These are phyloP conservation scores for Naganishia friedmannii DNA, from an alignment of 768 basidiomycete genomes.

Conservation along the genomic window DNA sequence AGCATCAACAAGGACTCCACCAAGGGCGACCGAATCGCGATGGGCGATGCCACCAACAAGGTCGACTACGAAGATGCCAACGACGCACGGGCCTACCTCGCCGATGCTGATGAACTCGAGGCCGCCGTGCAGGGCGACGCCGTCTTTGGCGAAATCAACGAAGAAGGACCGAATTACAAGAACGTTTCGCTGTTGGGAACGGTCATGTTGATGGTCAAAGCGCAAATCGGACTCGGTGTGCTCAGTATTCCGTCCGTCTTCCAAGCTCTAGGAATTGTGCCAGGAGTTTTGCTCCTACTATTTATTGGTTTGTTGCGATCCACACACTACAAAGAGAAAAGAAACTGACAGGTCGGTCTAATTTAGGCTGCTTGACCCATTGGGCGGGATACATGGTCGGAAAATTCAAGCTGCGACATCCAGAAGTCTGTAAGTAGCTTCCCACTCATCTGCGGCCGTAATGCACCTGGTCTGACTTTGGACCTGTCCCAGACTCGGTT, in stretches of 20 bases:
- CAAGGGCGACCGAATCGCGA: constrained; percentile 13
- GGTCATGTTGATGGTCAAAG: constrained; percentile 24
- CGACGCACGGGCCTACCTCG: constrained; percentile 21
- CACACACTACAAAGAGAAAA: too few relatives aligned
- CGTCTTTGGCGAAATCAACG: constrained; percentile 39
- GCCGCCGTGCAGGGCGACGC: constrained; percentile 35
- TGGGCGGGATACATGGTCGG: constrained; percentile 25
- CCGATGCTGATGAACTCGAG: constrained; percentile 25
- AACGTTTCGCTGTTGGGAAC: constrained; percentile 32
- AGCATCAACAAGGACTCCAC: not conserved
- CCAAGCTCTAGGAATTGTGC: constrained; percentile 38
- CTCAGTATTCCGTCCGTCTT: constrained; percentile 42
- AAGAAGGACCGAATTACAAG: constrained; percentile 40
- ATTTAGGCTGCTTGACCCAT: constrained; percentile 3
- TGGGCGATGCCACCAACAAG: constrained; percentile 6
- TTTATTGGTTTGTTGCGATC: too few relatives aligned
- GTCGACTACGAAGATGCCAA: constrained; percentile 24
- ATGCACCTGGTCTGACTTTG: not conserved
- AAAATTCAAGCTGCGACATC: constrained; percentile 45
- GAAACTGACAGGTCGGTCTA: too few relatives aligned
- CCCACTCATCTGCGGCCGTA: too few relatives aligned
- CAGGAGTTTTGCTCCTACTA: constrained; percentile 33
- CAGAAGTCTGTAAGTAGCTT: constrained; percentile 35
- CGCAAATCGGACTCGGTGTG: constrained; percentile 43
- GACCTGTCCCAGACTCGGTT: constrained; percentile 12